A percentile compares a stretch with the other conserved stretches of the same genome.
Evolutionary conservation across 805 yeast genomes (phyloP).

Genomic region (Pichia gijzeniarum): DNA sequence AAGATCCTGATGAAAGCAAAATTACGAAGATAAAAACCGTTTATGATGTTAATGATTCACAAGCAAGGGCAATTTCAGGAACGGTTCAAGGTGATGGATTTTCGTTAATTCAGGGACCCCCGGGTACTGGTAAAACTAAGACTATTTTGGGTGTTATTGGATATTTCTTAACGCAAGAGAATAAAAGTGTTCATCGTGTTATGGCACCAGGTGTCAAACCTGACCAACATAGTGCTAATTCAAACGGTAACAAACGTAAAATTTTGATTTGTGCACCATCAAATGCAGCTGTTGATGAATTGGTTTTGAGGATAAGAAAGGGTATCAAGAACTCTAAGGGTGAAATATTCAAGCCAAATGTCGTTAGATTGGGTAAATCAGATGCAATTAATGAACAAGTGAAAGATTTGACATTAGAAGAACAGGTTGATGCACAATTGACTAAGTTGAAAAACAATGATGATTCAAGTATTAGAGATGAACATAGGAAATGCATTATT

Average conservation of each 20-base stretch:
- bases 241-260: conserved; percentile 35
- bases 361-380: conserved; percentile 84
- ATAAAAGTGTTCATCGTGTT: conserved; percentile 10
- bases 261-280: conserved; percentile 95
- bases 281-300: conserved; percentile 97
- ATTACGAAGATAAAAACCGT: conserved; percentile 38
- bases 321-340: conserved; percentile 64
- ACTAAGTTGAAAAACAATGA: conserved; percentile 27
- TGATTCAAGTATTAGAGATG: conserved; percentile 44
- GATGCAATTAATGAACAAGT: conserved; percentile 85
- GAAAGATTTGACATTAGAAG: conserved; percentile 78
- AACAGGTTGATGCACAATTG: conserved; percentile 62
- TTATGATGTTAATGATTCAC: conserved; percentile 75
- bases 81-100: conserved; percentile 67
- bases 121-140: conserved; percentile 98
- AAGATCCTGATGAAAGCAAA: conserved; percentile 31
- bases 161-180: conserved; percentile 45
- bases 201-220: conserved; percentile 10
- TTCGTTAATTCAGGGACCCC: conserved; percentile 95
- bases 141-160: conserved; percentile 92
- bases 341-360: conserved; percentile 45
- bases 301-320: conserved; percentile 69
- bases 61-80: conserved; percentile 82
- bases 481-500: conserved; percentile 44
- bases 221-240: conserved; percentile 3